Evolutionary conservation across 331 rosid genomes (phyloP), one percentile per base, ranked within the genome.

Genomic region (Prunus yedoensis): DNA sequence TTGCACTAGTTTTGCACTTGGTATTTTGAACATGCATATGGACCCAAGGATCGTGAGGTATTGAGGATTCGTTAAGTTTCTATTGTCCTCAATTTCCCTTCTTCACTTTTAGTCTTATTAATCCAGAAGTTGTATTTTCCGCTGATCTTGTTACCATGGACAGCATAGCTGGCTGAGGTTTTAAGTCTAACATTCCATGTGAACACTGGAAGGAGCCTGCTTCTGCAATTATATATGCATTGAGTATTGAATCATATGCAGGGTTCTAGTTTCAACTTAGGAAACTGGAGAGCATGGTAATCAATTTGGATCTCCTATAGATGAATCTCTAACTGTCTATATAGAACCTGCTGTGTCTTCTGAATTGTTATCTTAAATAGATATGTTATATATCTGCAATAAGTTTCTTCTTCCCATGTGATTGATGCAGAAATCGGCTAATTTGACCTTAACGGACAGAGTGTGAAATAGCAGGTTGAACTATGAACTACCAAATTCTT

Each of bases 341-440:
- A 49, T 70, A 74, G 79, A 61, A 76, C 51, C 69, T 76, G 77
- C 79, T 28, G 71, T 32, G 74, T 74, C 70, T 30, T 82, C 74
- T 85, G 63, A 65, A 80, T 75, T 75, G 77, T 63, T 47, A 83
- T 70, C 53, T 17, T 17, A 3, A 67, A 38, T 74, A 68, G 69
- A 74, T 75, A 62, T 67, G 20, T 69, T 67, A 27, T 62, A 57
- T 60, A 56, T 71, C 71, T 80, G 83, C 70, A 63, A 32, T 52
- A 43, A 72, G 62, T 54, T 65, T 60, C 73, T 81, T 80, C 35
- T 70, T 70, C 69, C 46, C 38, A 20, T 82, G 59, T 49, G 27
- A 62, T 65, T 76, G 67, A 79, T 77, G 83, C 74, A 77, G 83
- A 64, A 73, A 57, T 57, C 78, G 81, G 81, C 21, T 46, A 64